Percentiles rank a stretch among this genome's conserved stretches.
Evolutionary conservation across 768 basidiomycete genomes (phyloP).

Genomic region (Boletus barrowsii): DNA sequence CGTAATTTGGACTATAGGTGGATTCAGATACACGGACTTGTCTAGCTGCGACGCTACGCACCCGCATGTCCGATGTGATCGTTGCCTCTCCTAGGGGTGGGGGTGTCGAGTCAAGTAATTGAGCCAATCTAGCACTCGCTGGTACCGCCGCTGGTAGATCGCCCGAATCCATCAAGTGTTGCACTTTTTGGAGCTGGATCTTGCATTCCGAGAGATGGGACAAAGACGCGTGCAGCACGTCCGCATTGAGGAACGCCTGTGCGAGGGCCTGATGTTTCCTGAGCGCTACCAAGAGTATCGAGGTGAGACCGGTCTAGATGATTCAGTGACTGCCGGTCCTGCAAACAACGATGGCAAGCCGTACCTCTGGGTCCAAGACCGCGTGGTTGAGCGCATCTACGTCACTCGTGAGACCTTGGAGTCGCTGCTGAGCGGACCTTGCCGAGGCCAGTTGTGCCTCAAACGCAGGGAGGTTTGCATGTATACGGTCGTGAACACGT

Average conservation of each 20-base stretch:
- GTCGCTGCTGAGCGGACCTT: slow-evolving; percentile 59
- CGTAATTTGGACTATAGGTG: slow-evolving; percentile 50
- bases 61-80: slow-evolving; percentile 59
- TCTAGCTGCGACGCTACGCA: slow-evolving; percentile 30
- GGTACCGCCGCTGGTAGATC: slow-evolving; percentile 61
- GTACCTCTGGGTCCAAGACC: slow-evolving; percentile 62
- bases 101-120: slow-evolving; percentile 47
- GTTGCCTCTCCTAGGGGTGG: slow-evolving; percentile 47
- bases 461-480: slow-evolving; percentile 59
- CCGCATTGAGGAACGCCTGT: slow-evolving; percentile 58
- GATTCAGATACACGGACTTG: neutral
- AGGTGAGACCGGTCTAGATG: slow-evolving; percentile 64
- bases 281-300: slow-evolving; percentile 53
- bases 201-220: slow-evolving; percentile 55
- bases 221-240: slow-evolving; percentile 48
- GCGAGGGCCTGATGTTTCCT: slow-evolving; percentile 59
- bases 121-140: slow-evolving; percentile 41
- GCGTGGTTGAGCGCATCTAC: slow-evolving; percentile 49
- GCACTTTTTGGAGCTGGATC: slow-evolving; percentile 43
- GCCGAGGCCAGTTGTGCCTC: slow-evolving; percentile 61
- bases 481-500: slow-evolving; percentile 71
- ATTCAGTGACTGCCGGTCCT: slow-evolving; percentile 9
- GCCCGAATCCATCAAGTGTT: slow-evolving; percentile 50
- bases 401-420: slow-evolving; percentile 47
- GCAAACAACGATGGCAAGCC: slow-evolving; percentile 5